Evolutionary conservation across 176 grass and related monocot genomes (phyloP), one percentile per base, ranked within the genome.

Genomic region (Neostapfia colusana): DNA sequence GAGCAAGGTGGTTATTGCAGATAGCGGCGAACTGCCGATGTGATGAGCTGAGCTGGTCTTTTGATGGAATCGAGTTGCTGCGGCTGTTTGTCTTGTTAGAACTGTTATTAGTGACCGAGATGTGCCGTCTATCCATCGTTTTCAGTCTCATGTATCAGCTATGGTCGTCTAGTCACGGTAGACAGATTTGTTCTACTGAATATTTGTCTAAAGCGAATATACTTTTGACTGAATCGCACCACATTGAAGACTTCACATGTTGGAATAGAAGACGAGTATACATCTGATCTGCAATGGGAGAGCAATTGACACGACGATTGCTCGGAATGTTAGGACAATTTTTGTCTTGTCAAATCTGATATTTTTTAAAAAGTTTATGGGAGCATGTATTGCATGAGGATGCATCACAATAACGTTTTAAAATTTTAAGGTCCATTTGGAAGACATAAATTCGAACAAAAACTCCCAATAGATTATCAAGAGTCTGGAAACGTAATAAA

Each of bases 1-100:
- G 86, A 88, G 81, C 74, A 90, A 92, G 36, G 81, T 95, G 48
- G 89, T 92, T 26, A 83, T 99, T 0, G 77, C 77, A 0, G 96
- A 99, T 63, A 99, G 96, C 3, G 96, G 96, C 1, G 96, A 95
- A 36, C 48, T 99, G 80, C 80, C 84, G 3, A 38, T 92, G 79
- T 95, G 81, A 95, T 70, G 37, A 48, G 46, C 25, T 67, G 35
- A 73, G 74, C 34, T 36, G 35, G 63, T 70, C 6, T 57, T 69
- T 34, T 53, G 26, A 56, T 37, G 9, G 28, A 55, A 36, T 5
- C 34, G 14, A 34, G 65, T 48, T 76, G 13, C 70, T 18, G 46
- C n/a, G 1, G 20, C 10, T 20, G 12, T 27, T 35, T 9, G 20
- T 18, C 45, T 20, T 28, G 10, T 58, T 76, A 70, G 57, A 88